Evolutionary conservation across 202 grass and related monocot species (phyloP), one percentile per base, ranked within the genome.

Genomic region (Hordeum pubiflorum): DNA sequence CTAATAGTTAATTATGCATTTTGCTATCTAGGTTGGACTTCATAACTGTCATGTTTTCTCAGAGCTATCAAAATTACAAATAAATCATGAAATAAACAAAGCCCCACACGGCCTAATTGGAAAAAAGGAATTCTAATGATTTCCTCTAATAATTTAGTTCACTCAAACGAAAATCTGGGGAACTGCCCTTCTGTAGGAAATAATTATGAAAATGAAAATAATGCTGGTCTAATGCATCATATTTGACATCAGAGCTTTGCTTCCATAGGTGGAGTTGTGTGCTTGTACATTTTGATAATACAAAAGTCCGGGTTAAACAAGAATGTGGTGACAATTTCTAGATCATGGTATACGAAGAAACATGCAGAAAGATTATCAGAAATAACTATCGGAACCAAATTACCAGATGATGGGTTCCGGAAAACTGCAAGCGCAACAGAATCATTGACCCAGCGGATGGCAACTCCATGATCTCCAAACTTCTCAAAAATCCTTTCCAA

Each of bases 361-460:
- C 5, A 40, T 20, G 7, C 22, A 50, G 3, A 23, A 7, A 50
- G 7, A 39, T 27, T 26, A 37, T 31, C 32, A 56, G 31, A 84
- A 78, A 46, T 48, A 60, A 34, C 52, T 66, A 10, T n/a, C 60
- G 56, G 13, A 79, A 54, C 50, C 32, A 84, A 85, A 77, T 72
- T 93, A 98, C 95, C 95, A 84, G 82, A 62, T 87, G 88, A 82
- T 14, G 95, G 90, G 10, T 76, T 91, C 44, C 64, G 76, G 61
- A 98, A 94, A 62, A 94, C 95, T 43, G 92, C 95, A 83, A 97
- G 95, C 36, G 95, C 88, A 83, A 75, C 65, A 64, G 90, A 88
- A 78, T 94, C 95, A 85, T 91, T 93, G 58, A 94, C 69, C 95
- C 95, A 94, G 33, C 86, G 95, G 75, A 98, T 91, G 72, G 86